Base-by-base conservation (phyloP, 306 rosid species). In the Cicer yamashitae region DNA sequence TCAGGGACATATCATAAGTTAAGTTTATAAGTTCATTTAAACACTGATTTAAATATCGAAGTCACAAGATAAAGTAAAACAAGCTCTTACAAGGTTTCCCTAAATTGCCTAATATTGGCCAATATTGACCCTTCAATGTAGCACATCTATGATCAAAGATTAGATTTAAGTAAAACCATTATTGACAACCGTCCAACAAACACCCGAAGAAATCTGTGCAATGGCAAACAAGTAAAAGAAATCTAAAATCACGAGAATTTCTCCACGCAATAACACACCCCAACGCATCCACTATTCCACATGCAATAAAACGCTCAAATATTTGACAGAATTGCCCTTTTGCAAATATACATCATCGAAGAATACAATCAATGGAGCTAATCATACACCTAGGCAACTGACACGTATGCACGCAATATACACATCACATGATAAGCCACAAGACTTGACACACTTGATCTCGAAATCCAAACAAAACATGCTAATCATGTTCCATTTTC, bases 391-490 rank as follows among this genome's bases (percentile, higher is more conserved):
- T 39, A 80, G 8, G 51, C 5, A 70, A 6, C 9, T 66, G 80
- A 76, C 77, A 68, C 71, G 79, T 37, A 79, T 14, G 52, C 73
- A 44, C 62, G 2, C n/a, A 61, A 40, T 13, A 40, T 39, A 62
- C 68, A 64, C 50, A 64, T 18, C 54, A 66, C 56, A 43, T 45
- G 13, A 37, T 7, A 67, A 17, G 60, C 59, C 79, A 44, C 75
- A 56, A 18, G 34, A 45, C 48, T 62, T 50, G 6, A 30, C 37
- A 60, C 66, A 78, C 56, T 78, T 70, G 76, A 81, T 79, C 87
- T 77, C 70, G 77, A 79, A 80, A 72, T 57, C 85, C 14, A 78
- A 80, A 57, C 82, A 71, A 71, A 63, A 50, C 67, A n/a, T 51
- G 12, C 45, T 47, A 57, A 48, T 70, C 54, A 58, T 54, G 67